phyloP scores from a whole-genome alignment of 2,329 filamentous ascomycete genomes.

The Colletotrichum euphorbiae region DNA sequence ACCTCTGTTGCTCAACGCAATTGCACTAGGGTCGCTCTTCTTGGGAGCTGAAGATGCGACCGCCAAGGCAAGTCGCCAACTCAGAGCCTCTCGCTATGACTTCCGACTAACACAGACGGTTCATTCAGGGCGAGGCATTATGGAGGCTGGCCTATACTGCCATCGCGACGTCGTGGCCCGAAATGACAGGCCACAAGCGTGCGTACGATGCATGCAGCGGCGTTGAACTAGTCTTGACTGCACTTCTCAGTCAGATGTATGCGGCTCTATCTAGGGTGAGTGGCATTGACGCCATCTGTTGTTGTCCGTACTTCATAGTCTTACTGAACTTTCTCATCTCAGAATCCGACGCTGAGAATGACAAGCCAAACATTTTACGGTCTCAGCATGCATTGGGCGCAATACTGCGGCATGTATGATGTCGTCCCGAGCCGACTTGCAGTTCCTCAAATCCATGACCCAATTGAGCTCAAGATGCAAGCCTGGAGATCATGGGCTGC shows the following conservation, averaged over 20 bases:
- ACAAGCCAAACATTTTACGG: constrained; percentile 20
- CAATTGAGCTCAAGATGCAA: constrained; percentile 4
- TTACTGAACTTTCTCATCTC: too few relatives aligned
- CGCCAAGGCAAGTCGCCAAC: not conserved
- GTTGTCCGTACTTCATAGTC: too few relatives aligned
- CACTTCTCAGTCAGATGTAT: constrained; percentile 11
- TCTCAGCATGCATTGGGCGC: constrained; percentile 21
- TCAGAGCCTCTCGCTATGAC: not conserved
- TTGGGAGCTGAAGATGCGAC: constrained; percentile 4
- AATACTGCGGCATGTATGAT: constrained; percentile 20
- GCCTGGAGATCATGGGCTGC: constrained; percentile 12
- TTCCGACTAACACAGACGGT: too few relatives aligned
- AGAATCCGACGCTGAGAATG: constrained; percentile 19
- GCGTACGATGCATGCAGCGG: constrained; percentile 11
- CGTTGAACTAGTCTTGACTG: constrained; percentile 8
- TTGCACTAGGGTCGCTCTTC: constrained; percentile 15
- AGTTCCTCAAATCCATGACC: not conserved
- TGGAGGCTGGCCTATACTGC: constrained; percentile 10
- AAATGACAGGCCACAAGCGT: constrained; percentile 2
- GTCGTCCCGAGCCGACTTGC: not conserved
- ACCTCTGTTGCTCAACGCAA: constrained; percentile 10
- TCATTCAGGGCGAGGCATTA: not conserved
- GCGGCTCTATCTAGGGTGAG: constrained; percentile 13
- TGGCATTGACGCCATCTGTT: not conserved
- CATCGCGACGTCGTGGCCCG: constrained; percentile 11